Percentiles rank a stretch among this genome's conserved stretches.
Evolutionary conservation across 2,329 filamentous ascomycete species (phyloP).

Genomic region (Aspergillus sp.): DNA sequence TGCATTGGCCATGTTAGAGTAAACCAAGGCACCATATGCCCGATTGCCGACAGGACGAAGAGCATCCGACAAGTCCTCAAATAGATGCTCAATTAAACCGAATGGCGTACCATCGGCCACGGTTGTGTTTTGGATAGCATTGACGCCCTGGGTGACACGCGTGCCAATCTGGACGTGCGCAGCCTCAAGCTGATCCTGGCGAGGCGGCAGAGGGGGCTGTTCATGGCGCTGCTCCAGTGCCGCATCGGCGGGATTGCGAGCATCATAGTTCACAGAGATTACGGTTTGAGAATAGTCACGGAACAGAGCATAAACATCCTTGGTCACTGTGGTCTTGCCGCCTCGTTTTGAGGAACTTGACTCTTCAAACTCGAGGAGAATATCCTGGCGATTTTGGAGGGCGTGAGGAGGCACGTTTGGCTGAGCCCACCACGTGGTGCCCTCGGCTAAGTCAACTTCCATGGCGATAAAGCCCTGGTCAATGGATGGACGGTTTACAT

Average conservation of each 20-base stretch:
- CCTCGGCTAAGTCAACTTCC: slow-evolving; percentile 75
- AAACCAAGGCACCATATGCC: slow-evolving; percentile 87
- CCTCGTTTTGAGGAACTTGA: slow-evolving; percentile 67
- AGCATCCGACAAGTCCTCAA: slow-evolving; percentile 70
- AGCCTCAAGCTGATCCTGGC: slow-evolving; percentile 90
- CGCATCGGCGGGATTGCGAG: slow-evolving; percentile 69
- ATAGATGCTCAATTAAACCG: slow-evolving; percentile 73
- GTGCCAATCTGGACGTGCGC: slow-evolving; percentile 79
- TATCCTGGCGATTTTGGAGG: slow-evolving; percentile 78
- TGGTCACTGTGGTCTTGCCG: slow-evolving; percentile 70
- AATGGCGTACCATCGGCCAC: slow-evolving; percentile 83
- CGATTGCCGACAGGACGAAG: slow-evolving; percentile 83
- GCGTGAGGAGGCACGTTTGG: slow-evolving; percentile 75
- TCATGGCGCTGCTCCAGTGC: slow-evolving; percentile 84
- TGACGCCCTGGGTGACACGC: slow-evolving; percentile 70
- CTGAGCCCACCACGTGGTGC: slow-evolving; percentile 84
- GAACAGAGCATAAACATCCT: slow-evolving; percentile 84
- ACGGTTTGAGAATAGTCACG: slow-evolving; percentile 96
- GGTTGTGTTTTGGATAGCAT: slow-evolving; percentile 71
- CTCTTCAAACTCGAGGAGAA: slow-evolving; percentile 81
- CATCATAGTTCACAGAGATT: slow-evolving; percentile 76
- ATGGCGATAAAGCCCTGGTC: slow-evolving; percentile 84
- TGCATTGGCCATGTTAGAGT: slow-evolving; percentile 92
- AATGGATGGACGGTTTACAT: slow-evolving; percentile 70
- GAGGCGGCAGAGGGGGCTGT: slow-evolving; percentile 72